phyloP scores from a whole-genome alignment of 192 early-diverging fungal species.

The Podila clonocystis region DNA sequence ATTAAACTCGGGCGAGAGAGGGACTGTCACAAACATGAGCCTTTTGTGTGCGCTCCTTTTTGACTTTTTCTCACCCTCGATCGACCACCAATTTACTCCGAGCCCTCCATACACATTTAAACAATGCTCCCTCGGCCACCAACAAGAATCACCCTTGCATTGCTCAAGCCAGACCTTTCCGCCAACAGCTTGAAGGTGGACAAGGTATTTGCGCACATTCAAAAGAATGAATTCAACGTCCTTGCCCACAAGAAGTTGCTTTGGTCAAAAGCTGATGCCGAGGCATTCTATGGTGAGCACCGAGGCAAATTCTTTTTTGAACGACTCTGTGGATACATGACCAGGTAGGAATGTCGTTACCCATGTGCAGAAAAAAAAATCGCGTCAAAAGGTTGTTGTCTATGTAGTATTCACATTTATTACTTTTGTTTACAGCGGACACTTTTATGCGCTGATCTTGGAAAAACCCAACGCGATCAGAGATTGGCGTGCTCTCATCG shows the following conservation, averaged over 20 bases:
- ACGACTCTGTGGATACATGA: slow-evolving; percentile 78
- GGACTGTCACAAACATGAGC: neutral
- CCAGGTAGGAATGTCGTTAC: slow-evolving; percentile 52
- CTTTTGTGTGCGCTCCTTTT: neutral
- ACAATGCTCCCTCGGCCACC: slow-evolving; percentile 43
- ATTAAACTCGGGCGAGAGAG: neutral
- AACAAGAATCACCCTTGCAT: slow-evolving; percentile 67
- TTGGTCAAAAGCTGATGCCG: slow-evolving; percentile 67
- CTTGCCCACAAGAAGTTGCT: slow-evolving; percentile 51
- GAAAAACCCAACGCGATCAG: slow-evolving; percentile 64
- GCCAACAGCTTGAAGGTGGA: slow-evolving; percentile 60
- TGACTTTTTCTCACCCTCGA: neutral
- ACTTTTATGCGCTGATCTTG: slow-evolving; percentile 69
- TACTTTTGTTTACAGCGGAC: slow-evolving; percentile 50
- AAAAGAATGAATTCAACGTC: slow-evolving; percentile 53
- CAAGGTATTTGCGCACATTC: slow-evolving; percentile 58
- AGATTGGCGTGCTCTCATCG: slow-evolving; percentile 72
- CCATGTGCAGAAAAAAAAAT: too few species aligned
- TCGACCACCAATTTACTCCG: neutral
- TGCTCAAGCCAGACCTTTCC: slow-evolving; percentile 79
- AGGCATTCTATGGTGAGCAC: slow-evolving; percentile 75
- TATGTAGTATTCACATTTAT: too few species aligned
- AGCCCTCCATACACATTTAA: neutral
- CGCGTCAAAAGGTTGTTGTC: too few species aligned
- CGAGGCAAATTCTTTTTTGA: slow-evolving; percentile 73